Percentiles rank a stretch among this genome's conserved stretches.
phyloP scores from a whole-genome alignment of 73 alveolate genomes.

The Paramecium tetraurelia region DNA sequence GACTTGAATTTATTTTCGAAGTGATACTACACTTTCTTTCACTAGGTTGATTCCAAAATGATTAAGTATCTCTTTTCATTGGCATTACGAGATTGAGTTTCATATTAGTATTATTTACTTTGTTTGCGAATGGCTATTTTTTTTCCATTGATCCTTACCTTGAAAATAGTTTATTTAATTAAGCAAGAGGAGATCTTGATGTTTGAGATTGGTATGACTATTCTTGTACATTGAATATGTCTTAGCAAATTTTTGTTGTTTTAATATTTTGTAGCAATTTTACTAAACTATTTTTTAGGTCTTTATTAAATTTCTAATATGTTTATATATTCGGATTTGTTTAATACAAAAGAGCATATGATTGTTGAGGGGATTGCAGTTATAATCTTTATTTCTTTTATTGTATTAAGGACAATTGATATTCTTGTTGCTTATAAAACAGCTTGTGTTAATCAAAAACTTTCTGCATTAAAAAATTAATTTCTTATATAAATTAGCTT shows the following conservation, averaged over 20 bases:
- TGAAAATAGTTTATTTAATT: not conserved
- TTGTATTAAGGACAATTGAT: not conserved
- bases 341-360: not conserved
- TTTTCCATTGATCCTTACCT: not conserved
- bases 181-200: not conserved
- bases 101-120: not conserved
- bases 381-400: not conserved
- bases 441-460: not conserved
- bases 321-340: not conserved
- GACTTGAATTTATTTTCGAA: not conserved
- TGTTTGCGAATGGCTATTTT: not conserved
- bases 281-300: not conserved
- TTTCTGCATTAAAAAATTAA: not conserved
- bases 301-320: not conserved
- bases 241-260: not conserved
- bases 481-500: not conserved
- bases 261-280: not conserved
- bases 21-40: conserved; percentile 5
- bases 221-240: not conserved
- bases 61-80: not conserved
- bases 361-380: not conserved
- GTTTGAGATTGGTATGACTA: not conserved
- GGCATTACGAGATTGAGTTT: not conserved
- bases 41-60: conserved; percentile 23
- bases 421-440: not conserved